These are phyloP conservation scores for Arthrinium phaeospermum DNA, from an alignment of 2,329 filamentous ascomycete species.

Conservation along the genomic window DNA sequence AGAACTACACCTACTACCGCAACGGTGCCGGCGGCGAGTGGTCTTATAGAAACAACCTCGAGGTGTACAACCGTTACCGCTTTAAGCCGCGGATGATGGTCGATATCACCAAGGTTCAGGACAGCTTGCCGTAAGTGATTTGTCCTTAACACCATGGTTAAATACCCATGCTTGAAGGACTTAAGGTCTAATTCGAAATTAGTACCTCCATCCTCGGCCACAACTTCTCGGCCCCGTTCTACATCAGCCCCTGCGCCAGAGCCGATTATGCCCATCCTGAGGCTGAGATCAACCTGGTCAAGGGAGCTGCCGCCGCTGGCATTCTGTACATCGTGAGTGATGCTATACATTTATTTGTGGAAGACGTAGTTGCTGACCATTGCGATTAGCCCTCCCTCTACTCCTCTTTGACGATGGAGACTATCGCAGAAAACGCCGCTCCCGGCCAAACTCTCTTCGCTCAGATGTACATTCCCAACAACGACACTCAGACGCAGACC, in stretches of 20 bases:
- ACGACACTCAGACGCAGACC: conserved; percentile 24
- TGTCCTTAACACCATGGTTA: conserved; percentile 12
- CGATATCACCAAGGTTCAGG: conserved; percentile 53
- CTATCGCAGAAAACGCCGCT: conserved; percentile 44
- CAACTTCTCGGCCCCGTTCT: conserved; percentile 61
- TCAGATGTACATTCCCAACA: conserved; percentile 38
- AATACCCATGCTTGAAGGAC: neutral
- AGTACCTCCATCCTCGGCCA: conserved; percentile 57
- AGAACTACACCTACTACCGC: conserved; percentile 62
- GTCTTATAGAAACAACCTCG: conserved; percentile 62
- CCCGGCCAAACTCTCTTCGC: conserved; percentile 26
- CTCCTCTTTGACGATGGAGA: conserved; percentile 41
- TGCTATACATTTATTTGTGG: neutral
- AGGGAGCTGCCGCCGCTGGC: conserved; percentile 52
- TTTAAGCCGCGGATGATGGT: conserved; percentile 55
- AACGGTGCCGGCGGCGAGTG: conserved; percentile 62
- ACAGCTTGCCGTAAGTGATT: conserved; percentile 40
- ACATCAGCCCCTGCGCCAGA: conserved; percentile 56
- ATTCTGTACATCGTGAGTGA: conserved; percentile 54
- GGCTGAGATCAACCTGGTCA: conserved; percentile 56
- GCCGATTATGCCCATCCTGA: conserved; percentile 51
- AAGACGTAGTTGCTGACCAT: neutral
- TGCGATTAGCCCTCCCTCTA: conserved; percentile 39
- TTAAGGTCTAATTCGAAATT: conserved; percentile 26
- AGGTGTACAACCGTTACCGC: conserved; percentile 55